Base-by-base conservation (phyloP, 345 rosid species). In the Aegle marmelos region DNA sequence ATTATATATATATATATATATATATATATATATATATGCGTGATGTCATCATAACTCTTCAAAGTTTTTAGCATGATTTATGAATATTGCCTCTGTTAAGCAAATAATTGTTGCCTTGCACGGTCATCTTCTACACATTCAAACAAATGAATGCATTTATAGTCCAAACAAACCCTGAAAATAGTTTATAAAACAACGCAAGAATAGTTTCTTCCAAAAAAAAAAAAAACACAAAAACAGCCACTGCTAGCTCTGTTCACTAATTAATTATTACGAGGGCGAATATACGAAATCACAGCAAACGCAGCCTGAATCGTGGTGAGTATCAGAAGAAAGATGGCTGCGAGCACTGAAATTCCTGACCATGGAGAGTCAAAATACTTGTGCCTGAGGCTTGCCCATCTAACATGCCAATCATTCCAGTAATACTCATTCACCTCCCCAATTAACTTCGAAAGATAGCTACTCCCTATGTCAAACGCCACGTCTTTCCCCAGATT, bases 311-410 rank as follows among this genome's bases (percentile, higher is more conserved):
- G 82, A 37, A 70, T 63, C 56, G 60, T 19, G 25, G 85, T 78
- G 56, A 82, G 79, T 19, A 70, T 5, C 10, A 82, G 76, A n/a
- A 78, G 77, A 4, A 75, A 30, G 6, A 66, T 2, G 14, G 79
- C 80, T 11, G 79, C 77, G 11, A 50, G 37, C 3, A 64, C 82
- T 5, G 82, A 75, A 54, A 82, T 25, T 59, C 76, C 72, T 0
- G 72, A 58, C 85, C 85, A 82, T 5, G 82, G 82, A 22, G 71
- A 65, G 19, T 33, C 53, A 61, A 75, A 78, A 63, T 78, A 78
- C 22, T 62, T 78, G 54, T 37, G 53, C 79, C 45, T 82, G 16
- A 70, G 63, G 36, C 24, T 69, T 10, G 79, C 79, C 82, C 85
- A 82, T 19, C 24, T 67, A 2, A 58, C 77, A 8, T 75, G 25